Conservation (phyloP, 257 asterid species). For the Fraxinus pennsylvanica region DNA sequence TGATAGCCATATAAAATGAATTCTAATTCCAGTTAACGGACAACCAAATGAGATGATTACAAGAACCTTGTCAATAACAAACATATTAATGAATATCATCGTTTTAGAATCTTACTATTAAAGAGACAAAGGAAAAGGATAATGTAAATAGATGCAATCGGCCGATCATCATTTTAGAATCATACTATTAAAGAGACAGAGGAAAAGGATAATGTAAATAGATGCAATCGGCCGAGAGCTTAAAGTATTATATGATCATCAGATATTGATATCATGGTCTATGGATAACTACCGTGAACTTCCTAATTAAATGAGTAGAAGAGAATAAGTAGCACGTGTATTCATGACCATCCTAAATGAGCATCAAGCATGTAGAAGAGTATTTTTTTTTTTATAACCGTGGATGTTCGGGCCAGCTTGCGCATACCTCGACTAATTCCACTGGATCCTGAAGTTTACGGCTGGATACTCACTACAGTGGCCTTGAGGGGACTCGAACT, state of each 20-base stretch:
- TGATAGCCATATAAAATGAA: slow-evolving; percentile 25
- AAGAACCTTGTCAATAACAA: slow-evolving; percentile 16
- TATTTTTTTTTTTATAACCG: neutral
- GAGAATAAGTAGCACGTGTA: neutral
- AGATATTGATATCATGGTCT: slow-evolving; percentile 1
- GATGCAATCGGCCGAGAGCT: neutral
- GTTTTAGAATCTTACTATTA: neutral
- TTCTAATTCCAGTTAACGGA: neutral
- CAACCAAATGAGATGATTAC: slow-evolving; percentile 9
- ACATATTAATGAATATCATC: slow-evolving; percentile 1
- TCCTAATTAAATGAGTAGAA: slow-evolving; percentile 6
- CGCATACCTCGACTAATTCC: too few relatives aligned
- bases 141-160: neutral
- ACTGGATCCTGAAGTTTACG: too few relatives aligned
- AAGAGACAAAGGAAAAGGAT: neutral
- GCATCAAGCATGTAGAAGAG: neutral
- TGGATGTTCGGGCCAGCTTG: too few relatives aligned
- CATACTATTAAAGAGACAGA: neutral
- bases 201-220: neutral
- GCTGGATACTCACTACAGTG: too few relatives aligned
- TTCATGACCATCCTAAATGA: neutral
- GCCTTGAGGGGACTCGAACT: too few relatives aligned
- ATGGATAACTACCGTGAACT: neutral
- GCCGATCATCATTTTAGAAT: neutral
- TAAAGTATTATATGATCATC: neutral